Evolutionary conservation across 2,329 filamentous ascomycete genomes (phyloP).

Genomic region (Kalmusia sp.): DNA sequence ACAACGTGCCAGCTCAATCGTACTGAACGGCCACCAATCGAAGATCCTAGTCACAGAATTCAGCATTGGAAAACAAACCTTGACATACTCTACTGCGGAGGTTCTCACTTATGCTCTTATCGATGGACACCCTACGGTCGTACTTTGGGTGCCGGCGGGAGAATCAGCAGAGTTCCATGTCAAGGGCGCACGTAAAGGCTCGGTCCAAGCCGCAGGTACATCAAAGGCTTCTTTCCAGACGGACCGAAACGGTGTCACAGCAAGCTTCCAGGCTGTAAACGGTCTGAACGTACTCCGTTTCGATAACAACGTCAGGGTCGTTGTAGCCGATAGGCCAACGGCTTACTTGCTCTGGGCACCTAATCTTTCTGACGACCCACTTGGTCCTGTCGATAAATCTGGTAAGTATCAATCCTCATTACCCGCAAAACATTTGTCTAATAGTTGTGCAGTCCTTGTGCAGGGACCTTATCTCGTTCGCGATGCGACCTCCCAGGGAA

Average conservation of each 20-base stretch:
- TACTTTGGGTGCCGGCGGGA: slow-evolving; percentile 49
- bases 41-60: slow-evolving; percentile 70
- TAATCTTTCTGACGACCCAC: slow-evolving; percentile 47
- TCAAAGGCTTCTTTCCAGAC: slow-evolving; percentile 53
- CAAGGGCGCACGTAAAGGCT: slow-evolving; percentile 45
- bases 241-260: slow-evolving; percentile 44
- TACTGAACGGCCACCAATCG: slow-evolving; percentile 66
- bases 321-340: slow-evolving; percentile 46
- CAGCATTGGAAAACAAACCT: slow-evolving; percentile 58
- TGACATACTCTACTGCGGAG: slow-evolving; percentile 62
- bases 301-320: slow-evolving; percentile 44
- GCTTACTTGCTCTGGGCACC: slow-evolving; percentile 51
- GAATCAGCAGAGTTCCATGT: slow-evolving; percentile 52
- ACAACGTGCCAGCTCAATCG: slow-evolving; percentile 55
- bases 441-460: slow-evolving; percentile 39
- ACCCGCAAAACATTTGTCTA: slow-evolving; percentile 1
- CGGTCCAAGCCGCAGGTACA: slow-evolving; percentile 48
- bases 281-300: slow-evolving; percentile 46
- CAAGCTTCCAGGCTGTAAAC: slow-evolving; percentile 38
- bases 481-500: slow-evolving; percentile 28
- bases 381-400: slow-evolving; percentile 47
- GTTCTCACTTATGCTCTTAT: slow-evolving; percentile 54
- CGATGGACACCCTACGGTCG: slow-evolving; percentile 45
- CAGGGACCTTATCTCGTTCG: slow-evolving; percentile 52
- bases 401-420: slow-evolving; percentile 16